phyloP scores from a whole-genome alignment of 768 basidiomycete species.

The Mycena alexandri region DNA sequence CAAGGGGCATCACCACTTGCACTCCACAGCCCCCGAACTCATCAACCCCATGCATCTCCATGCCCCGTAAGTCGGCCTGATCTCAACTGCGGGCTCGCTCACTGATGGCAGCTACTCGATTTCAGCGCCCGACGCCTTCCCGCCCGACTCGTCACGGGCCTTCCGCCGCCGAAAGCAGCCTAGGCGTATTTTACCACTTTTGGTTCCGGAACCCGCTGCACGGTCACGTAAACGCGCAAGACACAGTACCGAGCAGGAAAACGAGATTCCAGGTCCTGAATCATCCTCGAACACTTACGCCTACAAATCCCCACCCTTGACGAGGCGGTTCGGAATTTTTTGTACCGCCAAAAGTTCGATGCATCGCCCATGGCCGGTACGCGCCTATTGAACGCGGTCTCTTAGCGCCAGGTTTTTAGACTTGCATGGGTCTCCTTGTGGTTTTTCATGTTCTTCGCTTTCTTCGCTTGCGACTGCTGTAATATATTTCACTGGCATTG shows the following conservation, averaged over 20 bases:
- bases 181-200: constrained; percentile 2
- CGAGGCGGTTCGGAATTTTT: constrained; percentile 37
- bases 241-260: constrained; percentile 17
- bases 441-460: not conserved
- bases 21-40: constrained; percentile 12
- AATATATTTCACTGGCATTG: not conserved
- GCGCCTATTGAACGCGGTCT: constrained; percentile 12
- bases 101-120: not conserved
- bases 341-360: constrained; percentile 35
- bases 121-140: constrained; percentile 31
- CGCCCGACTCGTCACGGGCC: not conserved
- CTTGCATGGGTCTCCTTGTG: no score
- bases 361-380: constrained; percentile 21
- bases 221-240: constrained; percentile 18
- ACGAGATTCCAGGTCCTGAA: constrained; percentile 16
- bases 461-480: not conserved
- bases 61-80: constrained; percentile 30
- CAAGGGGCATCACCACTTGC: constrained; percentile 23
- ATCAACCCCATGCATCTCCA: constrained; percentile 7
- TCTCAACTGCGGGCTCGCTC: not conserved
- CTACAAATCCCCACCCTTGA: constrained; percentile 31
- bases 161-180: constrained; percentile 5
- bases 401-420: not conserved
- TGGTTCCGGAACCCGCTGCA: not conserved
- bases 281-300: constrained; percentile 1